A percentile compares a stretch with the other conserved stretches of the same genome.
Conservation (phyloP, 2,329 filamentous ascomycete genomes). For the Helotiales sp. region DNA sequence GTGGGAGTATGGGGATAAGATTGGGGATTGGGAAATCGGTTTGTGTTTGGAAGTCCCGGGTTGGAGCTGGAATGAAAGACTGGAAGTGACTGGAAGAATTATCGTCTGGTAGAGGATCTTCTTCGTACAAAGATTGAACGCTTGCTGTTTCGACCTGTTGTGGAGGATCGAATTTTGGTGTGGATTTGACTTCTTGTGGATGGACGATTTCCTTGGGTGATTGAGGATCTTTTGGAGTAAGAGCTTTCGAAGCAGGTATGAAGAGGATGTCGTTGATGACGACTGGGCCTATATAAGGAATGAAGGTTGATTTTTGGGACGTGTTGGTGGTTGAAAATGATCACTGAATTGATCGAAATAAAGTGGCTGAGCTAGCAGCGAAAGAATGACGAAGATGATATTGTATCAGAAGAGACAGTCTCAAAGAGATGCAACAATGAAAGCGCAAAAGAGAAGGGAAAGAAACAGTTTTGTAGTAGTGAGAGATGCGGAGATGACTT, state of each 20-base stretch:
- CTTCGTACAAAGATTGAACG: not conserved
- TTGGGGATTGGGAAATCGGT: not conserved
- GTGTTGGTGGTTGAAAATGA: constrained; percentile 22
- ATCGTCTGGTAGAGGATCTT: not conserved
- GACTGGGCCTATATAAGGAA: constrained; percentile 31
- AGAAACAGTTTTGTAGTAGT: constrained; percentile 34
- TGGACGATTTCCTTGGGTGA: not conserved
- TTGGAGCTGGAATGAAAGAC: not conserved
- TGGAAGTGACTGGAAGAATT: not conserved
- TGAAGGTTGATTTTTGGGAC: constrained; percentile 17
- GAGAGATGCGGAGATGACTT: constrained; percentile 35
- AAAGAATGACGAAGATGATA: constrained; percentile 33
- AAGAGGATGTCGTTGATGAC: constrained; percentile 32
- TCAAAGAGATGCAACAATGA: constrained; percentile 31
- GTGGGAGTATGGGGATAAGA: not conserved
- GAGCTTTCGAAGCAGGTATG: constrained; percentile 17
- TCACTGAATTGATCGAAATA: constrained; percentile 23
- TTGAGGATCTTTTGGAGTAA: constrained; percentile 1
- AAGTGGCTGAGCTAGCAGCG: constrained; percentile 38
- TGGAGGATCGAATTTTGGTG: not conserved
- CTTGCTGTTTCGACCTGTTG: not conserved
- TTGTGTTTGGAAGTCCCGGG: constrained; percentile 8
- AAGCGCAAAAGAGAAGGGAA: constrained; percentile 27
- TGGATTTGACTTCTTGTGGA: not conserved
- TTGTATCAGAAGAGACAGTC: constrained; percentile 40